phyloP scores from a whole-genome alignment of 805 yeast genomes.

The Priceomyces castillae region DNA sequence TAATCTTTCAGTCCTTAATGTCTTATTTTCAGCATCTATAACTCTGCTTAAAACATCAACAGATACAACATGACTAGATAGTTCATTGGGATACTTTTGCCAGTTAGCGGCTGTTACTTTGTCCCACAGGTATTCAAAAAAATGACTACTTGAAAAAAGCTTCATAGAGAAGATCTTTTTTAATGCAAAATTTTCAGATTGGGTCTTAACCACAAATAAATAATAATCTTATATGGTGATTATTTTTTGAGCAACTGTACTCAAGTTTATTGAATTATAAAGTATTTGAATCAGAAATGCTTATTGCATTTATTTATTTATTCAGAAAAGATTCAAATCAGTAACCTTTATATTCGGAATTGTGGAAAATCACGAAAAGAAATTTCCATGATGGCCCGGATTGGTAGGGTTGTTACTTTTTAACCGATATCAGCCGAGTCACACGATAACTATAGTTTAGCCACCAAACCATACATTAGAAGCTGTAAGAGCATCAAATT shows the following conservation, averaged over 20 bases:
- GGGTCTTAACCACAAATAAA: no score
- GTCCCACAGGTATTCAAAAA: constrained; percentile 85
- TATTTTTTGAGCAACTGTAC: no score
- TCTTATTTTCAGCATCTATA: constrained; percentile 45
- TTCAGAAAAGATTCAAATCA: no score
- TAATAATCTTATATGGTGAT: no score
- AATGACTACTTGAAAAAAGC: constrained; percentile 66
- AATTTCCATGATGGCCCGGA: constrained; percentile 1
- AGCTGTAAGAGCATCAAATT: no score
- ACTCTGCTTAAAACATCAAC: constrained; percentile 85
- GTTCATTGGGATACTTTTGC: constrained; percentile 95
- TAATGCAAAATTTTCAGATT: no score
- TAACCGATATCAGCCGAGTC: neutral
- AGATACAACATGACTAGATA: constrained; percentile 87
- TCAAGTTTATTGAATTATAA: no score
- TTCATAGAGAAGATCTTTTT: constrained; percentile 51
- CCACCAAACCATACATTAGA: no score
- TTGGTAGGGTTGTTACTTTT: neutral
- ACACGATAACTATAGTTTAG: neutral
- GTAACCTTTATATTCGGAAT: no score
- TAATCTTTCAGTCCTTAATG: constrained; percentile 75
- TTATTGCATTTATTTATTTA: no score
- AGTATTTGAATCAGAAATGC: no score
- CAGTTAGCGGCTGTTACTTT: constrained; percentile 95
- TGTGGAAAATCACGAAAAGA: constrained; percentile 1